Evolutionary conservation across 495 filamentous ascomycete genomes (phyloP), one percentile per base, ranked within the genome.

Genomic region (Podospora pseudocomata): DNA sequence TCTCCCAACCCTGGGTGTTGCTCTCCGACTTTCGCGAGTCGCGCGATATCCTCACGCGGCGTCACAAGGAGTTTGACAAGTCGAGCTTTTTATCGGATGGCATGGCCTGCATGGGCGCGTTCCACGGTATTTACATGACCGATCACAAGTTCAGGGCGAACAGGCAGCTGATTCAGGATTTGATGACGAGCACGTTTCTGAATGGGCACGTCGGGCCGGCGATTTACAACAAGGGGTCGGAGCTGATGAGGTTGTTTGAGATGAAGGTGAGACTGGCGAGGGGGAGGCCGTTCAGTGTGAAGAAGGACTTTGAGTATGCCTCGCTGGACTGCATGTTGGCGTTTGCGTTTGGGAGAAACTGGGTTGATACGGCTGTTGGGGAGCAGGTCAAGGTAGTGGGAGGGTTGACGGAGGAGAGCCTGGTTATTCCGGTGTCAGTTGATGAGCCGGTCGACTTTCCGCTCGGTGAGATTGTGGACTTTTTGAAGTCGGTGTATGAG

Each of bases 61-160:
- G 81, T 2, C 66, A 62, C 54, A 79, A 76, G 61, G 80, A 82
- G 59, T 82, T 83, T 64, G 80, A 83, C 65, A 67, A 76, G 5
- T 74, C 77, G 23, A 26, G 58, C n/a, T 66, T 75, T 16, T 67
- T 74, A 7, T 67, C 61, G 0, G 73, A 74, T 4, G 27, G 76
- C 4, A 74, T 82, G 49, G 62, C 69, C 27, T 70, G 70, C 9
- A 70, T 79, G 39, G 39, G 39, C 2, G 39, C 39, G 7, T 18
- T 49, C 13, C 39, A 49, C 39, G 39, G 39, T 0, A 49, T 49
- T 13, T 49, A 49, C 26, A 49, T 77, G n/a, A 75, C 77, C 6
- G 39, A 49, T 11, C 72, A 77, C 57, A 59, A 66, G 30, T 74
- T 78, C 66, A 18, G 34, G 28, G 70, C 75, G 1, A 60, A 49